These are phyloP conservation scores for Wickerhamomyces alni DNA, from an alignment of 805 yeast genomes.

Conservation along the genomic window DNA sequence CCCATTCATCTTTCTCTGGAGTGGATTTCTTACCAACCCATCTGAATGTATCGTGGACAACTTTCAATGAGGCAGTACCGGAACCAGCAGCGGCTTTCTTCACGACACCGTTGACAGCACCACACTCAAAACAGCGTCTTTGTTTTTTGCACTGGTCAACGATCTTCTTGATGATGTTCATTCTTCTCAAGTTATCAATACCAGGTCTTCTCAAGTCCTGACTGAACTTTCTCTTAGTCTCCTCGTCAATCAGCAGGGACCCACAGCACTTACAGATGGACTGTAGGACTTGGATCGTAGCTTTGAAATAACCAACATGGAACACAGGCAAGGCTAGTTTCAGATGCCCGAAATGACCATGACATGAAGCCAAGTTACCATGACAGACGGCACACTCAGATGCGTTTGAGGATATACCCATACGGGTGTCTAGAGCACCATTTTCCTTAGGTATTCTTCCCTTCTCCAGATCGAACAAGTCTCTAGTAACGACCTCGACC, in stretches of 20 bases:
- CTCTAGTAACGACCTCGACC: slow-evolving; percentile 88
- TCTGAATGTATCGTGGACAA: slow-evolving; percentile 92
- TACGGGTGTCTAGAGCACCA: slow-evolving; percentile 87
- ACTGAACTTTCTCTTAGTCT: slow-evolving; percentile 59
- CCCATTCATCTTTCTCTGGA: slow-evolving; percentile 83
- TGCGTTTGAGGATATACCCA: slow-evolving; percentile 92
- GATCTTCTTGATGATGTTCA: slow-evolving; percentile 78
- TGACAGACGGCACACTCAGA: slow-evolving; percentile 87
- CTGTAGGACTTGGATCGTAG: slow-evolving; percentile 82
- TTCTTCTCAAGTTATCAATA: slow-evolving; percentile 84
- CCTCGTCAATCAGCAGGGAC: slow-evolving; percentile 66
- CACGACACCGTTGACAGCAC: slow-evolving; percentile 91
- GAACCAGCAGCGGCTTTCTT: slow-evolving; percentile 92
- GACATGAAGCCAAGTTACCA: slow-evolving; percentile 89
- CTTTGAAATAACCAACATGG: slow-evolving; percentile 95
- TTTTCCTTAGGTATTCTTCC: slow-evolving; percentile 75
- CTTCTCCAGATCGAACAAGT: slow-evolving; percentile 83
- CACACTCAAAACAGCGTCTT: slow-evolving; percentile 83
- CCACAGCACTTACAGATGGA: slow-evolving; percentile 90
- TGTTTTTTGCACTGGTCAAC: slow-evolving; percentile 94
- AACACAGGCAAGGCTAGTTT: slow-evolving; percentile 92
- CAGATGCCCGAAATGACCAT: slow-evolving; percentile 97
- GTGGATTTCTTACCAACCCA: slow-evolving; percentile 90
- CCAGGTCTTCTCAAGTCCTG: slow-evolving; percentile 83
- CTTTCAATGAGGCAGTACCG: slow-evolving; percentile 89